Evolutionary conservation across 2,329 filamentous ascomycete genomes (phyloP), one percentile per base, ranked within the genome.

Genomic region (Colletotrichum chrysophilum): DNA sequence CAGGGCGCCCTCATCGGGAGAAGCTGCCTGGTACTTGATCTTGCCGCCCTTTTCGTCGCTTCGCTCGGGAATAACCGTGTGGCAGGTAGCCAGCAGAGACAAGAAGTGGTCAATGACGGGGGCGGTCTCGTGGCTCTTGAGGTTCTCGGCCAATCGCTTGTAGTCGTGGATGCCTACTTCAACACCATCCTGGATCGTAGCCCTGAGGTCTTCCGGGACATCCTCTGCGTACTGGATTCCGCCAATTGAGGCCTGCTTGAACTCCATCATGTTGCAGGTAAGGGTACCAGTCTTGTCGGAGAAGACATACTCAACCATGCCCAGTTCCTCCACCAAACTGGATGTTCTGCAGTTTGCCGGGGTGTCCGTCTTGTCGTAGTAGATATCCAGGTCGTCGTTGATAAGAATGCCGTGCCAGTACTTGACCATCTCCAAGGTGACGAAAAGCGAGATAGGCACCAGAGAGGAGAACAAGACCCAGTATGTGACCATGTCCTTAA

Each of bases 191-290:
- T 95, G 91, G n/a, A 93, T 88, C 2, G 93, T 94, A 1, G 95
- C 94, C 80, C 95, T 91, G 73, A 95, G 92, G 82, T 99, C 97
- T 84, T 99, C 97, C 0, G 97, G 94, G 3, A 98, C 93, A 58
- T 96, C 95, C 70, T 97, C 96, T 14, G 95, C 94, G 82, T 99
- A 99, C 85, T 98, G 96, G 69, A 98, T 93, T 30, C 97, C 97
- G 30, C 92, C 95, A 81, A 99, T 98, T 1, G 94, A 94, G 81
- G 95, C 97, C 84, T 98, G 96, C 83, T 96, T 96, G 85, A 98
- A 99, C 84, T 98, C 96, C 97, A 99, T 98, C 90, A 95, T 93
- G 82, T 98, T 98, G 86, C 96, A 98, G n/a, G 96, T 98, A 81
- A 98, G 88, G 5, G 96, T 98, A 58, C 96, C 96, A 2, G 96